Percentiles rank a stretch among this genome's conserved stretches.
These are phyloP conservation scores for Lineolata rhizophorae DNA, from an alignment of 495 filamentous ascomycete species.

Conservation along the genomic window DNA sequence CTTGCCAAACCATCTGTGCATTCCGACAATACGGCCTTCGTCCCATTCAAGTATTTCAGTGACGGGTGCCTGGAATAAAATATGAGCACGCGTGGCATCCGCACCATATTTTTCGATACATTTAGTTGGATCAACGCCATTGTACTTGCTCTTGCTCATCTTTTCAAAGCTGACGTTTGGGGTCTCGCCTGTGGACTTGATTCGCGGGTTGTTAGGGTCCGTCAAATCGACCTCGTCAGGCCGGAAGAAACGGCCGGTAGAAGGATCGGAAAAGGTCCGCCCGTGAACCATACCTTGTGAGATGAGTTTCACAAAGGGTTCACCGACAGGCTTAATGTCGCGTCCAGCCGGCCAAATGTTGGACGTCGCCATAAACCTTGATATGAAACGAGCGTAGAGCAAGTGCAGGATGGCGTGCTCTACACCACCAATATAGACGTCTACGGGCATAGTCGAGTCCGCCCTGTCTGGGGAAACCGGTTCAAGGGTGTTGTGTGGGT, in stretches of 20 bases:
- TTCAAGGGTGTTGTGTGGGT: slow-evolving; percentile 35
- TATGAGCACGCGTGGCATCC: slow-evolving; percentile 66
- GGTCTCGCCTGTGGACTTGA: slow-evolving; percentile 31
- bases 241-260: slow-evolving; percentile 53
- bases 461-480: slow-evolving; percentile 38
- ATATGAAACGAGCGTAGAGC: slow-evolving; percentile 79
- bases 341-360: slow-evolving; percentile 28
- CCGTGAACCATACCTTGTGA: slow-evolving; percentile 90
- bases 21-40: slow-evolving; percentile 55
- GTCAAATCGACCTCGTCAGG: slow-evolving; percentile 52
- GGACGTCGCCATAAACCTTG: slow-evolving; percentile 55
- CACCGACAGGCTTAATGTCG: slow-evolving; percentile 17
- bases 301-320: slow-evolving; percentile 63
- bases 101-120: slow-evolving; percentile 57
- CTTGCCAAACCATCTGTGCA: slow-evolving; percentile 56
- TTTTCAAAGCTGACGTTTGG: slow-evolving; percentile 58
- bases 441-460: slow-evolving; percentile 40
- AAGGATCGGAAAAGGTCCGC: slow-evolving; percentile 55
- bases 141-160: slow-evolving; percentile 93
- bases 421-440: slow-evolving; percentile 70
- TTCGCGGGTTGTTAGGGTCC: slow-evolving; percentile 26
- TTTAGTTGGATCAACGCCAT: slow-evolving; percentile 61
- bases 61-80: slow-evolving; percentile 71
- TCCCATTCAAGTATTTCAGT: slow-evolving; percentile 76
- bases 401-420: slow-evolving; percentile 84